Base-by-base conservation (phyloP, 2,329 filamentous ascomycete species). In the Diaporthe capsici region DNA sequence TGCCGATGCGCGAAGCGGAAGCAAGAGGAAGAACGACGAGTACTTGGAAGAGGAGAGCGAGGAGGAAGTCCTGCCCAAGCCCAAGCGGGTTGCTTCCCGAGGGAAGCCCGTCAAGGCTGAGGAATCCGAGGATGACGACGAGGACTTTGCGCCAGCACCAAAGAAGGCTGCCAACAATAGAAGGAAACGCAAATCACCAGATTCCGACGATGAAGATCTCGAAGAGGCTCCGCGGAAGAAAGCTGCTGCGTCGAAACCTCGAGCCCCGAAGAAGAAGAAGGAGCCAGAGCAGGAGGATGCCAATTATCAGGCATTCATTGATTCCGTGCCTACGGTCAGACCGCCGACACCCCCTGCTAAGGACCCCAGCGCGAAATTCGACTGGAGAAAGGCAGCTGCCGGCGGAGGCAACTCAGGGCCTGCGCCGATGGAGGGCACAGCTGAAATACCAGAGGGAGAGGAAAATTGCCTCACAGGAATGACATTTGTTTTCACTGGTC, bases 401-500 rank as follows among this genome's bases (percentile, higher is more conserved):
- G 88, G 91, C 73, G 91, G 90, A 22, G 91, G 88, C 75, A 93
- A 90, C 82, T 86, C 91, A 22, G 90, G 91, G 3, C 90, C 92
- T 28, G 91, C 94, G 25, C 90, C 91, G 10, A 89, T 90, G 67
- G 87, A 90, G 31, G 92, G 91, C 15, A 86, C 89, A 13, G 91
- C 88, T 42, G 95, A 98, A 22, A 86, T 98, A 68, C 97, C 97
- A 0, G 90, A 91, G 28, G 97, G 97, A 10, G 92, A 92, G 71
- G 94, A 97, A 15, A 97, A 98, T 80, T 99, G 97, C 82, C 90
- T 99, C 74, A 92, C 93, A 73, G 97, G 97, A 0, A 88, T 98
- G 73, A 94, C 92, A 0, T 99, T 99, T 81, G 97, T 99, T 39
- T 99, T 99, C 81, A 99, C 97, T 0, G 97, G 97, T 34, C 89